Conservation (phyloP, 2,329 filamentous ascomycete species). For the Fusarium hainanense region DNA sequence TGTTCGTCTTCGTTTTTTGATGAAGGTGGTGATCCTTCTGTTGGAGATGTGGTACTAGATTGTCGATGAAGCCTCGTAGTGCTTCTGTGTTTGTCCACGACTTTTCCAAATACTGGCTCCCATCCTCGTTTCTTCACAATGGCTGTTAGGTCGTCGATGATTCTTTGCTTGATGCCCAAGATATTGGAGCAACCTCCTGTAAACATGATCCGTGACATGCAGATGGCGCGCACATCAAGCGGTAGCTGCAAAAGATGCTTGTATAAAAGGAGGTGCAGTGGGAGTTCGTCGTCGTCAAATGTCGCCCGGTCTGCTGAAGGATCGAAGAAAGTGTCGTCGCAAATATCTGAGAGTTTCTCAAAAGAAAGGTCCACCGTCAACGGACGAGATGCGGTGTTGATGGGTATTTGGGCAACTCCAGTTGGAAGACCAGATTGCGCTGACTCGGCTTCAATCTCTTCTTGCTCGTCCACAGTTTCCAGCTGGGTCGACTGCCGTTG, state of each 20-base stretch:
- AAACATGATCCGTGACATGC: slow-evolving; percentile 90
- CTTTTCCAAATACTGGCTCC: slow-evolving; percentile 79
- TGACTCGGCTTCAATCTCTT: slow-evolving; percentile 59
- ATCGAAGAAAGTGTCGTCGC: slow-evolving; percentile 80
- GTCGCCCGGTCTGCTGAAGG: slow-evolving; percentile 61
- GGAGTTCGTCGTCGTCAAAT: slow-evolving; percentile 88
- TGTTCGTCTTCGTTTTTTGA: slow-evolving; percentile 42
- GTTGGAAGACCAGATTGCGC: slow-evolving; percentile 36
- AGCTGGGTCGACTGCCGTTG: slow-evolving; percentile 54
- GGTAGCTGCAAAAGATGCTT: slow-evolving; percentile 79
- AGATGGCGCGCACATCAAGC: slow-evolving; percentile 82
- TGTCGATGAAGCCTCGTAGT: slow-evolving; percentile 57
- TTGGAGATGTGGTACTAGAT: slow-evolving; percentile 35
- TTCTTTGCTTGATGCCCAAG: slow-evolving; percentile 80
- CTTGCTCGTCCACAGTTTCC: slow-evolving; percentile 67
- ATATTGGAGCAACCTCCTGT: slow-evolving; percentile 83
- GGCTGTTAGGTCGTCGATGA: slow-evolving; percentile 78
- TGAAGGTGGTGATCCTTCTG: slow-evolving; percentile 38
- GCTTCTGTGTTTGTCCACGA: slow-evolving; percentile 64
- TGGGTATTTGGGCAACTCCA: slow-evolving; percentile 55
- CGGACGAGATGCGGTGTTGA: slow-evolving; percentile 61
- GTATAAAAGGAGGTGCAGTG: slow-evolving; percentile 82
- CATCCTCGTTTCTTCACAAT: slow-evolving; percentile 78
- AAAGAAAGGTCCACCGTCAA: slow-evolving; percentile 74
- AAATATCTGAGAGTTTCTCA: slow-evolving; percentile 75